Evolutionary conservation across 495 filamentous ascomycete species (phyloP), one percentile per base, ranked within the genome.

Genomic region (Bombardia bombarda): DNA sequence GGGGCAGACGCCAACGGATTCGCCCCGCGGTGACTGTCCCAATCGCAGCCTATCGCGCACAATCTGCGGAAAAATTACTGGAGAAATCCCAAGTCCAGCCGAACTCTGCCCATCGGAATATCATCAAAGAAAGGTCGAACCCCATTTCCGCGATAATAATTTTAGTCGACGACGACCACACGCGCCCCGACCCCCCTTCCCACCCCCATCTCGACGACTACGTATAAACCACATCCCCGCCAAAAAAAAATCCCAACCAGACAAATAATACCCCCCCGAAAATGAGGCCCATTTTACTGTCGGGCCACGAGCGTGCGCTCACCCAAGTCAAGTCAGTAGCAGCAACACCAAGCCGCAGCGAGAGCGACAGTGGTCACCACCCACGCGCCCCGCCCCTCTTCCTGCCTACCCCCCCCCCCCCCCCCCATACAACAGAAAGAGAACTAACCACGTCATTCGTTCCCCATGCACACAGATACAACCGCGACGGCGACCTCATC

Each of bases 281-380:
- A 40, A 98, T 98, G 92, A 82, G 93, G 67, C 92, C 92, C 57
- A 93, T 96, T 66, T 75, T 98, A 53, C 70, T 98, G 53, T 80
- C 86, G 67, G 92, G 92, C 69, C 92, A 99, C 79, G 93, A 97
- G 77, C 88, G 92, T 70, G 90, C 92, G 67, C 77, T 99, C 63
- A 97, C 89, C 58, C 92, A 99, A 66, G 93, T 98, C 67, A 95
- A 89, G 82, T 87, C 69, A 46, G 75, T 55, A 34, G 26, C 24
- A 5, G 9, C 26, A 28, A 28, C 26, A n/a, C n/a, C n/a, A n/a
- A n/a, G n/a, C n/a, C n/a, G n/a, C n/a, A n/a, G n/a, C n/a, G n/a
- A n/a, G n/a, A n/a, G n/a, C n/a, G n/a, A n/a, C n/a, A n/a, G n/a
- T n/a, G n/a, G n/a, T 13, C 26, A 28, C 26, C 26, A 3, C 24